Evolutionary conservation across 805 yeast species (phyloP).

Genomic region (Schwanniomyces polymorphus): DNA sequence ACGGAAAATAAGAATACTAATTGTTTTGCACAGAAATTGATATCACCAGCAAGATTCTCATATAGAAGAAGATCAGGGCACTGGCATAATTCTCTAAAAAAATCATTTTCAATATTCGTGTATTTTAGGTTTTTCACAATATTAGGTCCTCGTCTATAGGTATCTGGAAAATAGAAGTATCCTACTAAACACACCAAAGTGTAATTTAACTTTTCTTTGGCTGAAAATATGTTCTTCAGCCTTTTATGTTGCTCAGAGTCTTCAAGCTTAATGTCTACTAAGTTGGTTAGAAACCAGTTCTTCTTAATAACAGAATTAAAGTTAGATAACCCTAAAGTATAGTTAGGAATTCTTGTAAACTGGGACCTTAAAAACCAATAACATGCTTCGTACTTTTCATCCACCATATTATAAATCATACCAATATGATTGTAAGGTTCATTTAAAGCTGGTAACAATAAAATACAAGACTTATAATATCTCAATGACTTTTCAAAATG

Average conservation of each 20-base stretch:
- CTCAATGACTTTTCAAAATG: constrained; percentile 24
- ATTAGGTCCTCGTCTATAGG: constrained; percentile 20
- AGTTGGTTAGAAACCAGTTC: constrained; percentile 30
- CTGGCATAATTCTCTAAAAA: constrained; percentile 17
- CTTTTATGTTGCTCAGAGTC: constrained; percentile 10
- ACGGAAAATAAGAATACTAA: constrained; percentile 23
- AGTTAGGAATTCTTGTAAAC: constrained; percentile 50
- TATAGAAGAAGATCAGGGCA: constrained; percentile 12
- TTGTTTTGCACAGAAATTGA: constrained; percentile 20
- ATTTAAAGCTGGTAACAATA: constrained; percentile 65
- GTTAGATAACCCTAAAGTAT: constrained; percentile 47
- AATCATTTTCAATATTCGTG: constrained; percentile 21
- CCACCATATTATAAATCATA: constrained; percentile 38
- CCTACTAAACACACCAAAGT: constrained; percentile 39
- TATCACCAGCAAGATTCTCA: constrained; percentile 4
- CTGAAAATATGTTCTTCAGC: constrained; percentile 9
- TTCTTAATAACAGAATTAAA: constrained; percentile 38
- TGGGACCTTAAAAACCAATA: constrained; percentile 58
- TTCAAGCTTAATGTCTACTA: constrained; percentile 18
- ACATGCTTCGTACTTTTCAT: constrained; percentile 47
- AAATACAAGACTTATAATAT: constrained; percentile 51
- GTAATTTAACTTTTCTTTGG: constrained; percentile 14
- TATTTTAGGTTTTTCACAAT: constrained; percentile 20
- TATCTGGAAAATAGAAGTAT: constrained; percentile 42
- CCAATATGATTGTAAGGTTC: constrained; percentile 67